phyloP scores from a whole-genome alignment of 805 yeast species.

The Cyberlindnera nakhonratchasimensis region DNA sequence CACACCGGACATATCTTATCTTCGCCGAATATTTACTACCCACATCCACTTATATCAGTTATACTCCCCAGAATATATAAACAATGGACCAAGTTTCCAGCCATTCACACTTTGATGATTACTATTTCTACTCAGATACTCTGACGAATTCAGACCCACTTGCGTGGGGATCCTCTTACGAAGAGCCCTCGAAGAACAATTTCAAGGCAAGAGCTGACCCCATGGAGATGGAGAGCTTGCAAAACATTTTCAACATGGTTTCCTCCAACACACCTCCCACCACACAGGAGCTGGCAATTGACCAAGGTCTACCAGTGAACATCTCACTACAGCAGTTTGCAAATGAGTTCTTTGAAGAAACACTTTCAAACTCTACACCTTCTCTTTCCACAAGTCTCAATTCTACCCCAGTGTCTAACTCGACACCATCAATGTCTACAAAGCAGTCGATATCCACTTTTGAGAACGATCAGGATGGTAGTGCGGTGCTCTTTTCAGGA shows the following conservation, averaged over 20 bases:
- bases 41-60: no score
- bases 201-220: neutral
- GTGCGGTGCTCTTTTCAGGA: conserved; percentile 5
- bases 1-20: no score
- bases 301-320: neutral
- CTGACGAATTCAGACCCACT: neutral
- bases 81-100: conserved; percentile 2
- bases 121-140: neutral
- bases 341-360: conserved; percentile 6
- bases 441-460: neutral
- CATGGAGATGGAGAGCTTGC: conserved; percentile 3
- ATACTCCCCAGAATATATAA: neutral
- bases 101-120: conserved; percentile 1
- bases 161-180: neutral
- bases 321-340: conserved; percentile 5
- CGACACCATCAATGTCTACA: conserved; percentile 1
- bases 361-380: conserved; percentile 2
- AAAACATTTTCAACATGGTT: conserved; percentile 4
- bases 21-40: neutral
- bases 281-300: neutral
- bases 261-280: neutral
- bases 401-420: conserved; percentile 10
- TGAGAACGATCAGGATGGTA: neutral
- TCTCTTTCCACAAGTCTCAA: conserved; percentile 12
- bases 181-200: neutral